A percentile compares a stretch with the other conserved stretches of the same genome.
These are phyloP conservation scores for Crithidia fasciculata DNA, from an alignment of 208 protist genomes.

Conservation along the genomic window DNA sequence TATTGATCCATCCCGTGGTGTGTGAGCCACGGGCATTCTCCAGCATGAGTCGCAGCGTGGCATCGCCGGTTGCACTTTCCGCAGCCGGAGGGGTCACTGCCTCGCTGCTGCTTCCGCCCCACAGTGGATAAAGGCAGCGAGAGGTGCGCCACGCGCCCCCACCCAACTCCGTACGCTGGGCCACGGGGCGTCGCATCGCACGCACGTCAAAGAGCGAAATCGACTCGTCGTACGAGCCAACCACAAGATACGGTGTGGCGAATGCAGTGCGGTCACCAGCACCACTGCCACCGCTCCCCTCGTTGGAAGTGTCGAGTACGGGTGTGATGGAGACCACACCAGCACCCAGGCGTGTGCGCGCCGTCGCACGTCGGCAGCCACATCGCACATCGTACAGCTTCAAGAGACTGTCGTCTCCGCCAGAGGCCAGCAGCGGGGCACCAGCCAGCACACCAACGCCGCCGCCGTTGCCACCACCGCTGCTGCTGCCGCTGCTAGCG, in stretches of 20 bases:
- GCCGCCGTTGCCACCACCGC: constrained; percentile 1
- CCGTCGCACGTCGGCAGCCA: constrained; percentile 24
- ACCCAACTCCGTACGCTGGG: constrained; percentile 45
- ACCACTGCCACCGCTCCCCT: background rate
- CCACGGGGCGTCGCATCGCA: constrained; percentile 46
- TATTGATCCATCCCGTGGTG: constrained; percentile 42
- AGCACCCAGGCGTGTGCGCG: constrained; percentile 57
- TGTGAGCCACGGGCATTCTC: background rate
- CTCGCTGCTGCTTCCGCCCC: background rate
- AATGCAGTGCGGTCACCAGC: background rate
- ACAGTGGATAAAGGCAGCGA: constrained; percentile 43
- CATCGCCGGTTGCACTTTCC: background rate
- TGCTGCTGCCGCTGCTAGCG: background rate
- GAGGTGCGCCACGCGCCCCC: constrained; percentile 86
- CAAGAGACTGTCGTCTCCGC: constrained; percentile 82
- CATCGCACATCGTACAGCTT: constrained; percentile 64
- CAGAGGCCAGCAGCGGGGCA: constrained; percentile 48
- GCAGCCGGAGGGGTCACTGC: background rate
- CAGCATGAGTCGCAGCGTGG: constrained; percentile 12
- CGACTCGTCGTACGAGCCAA: constrained; percentile 86
- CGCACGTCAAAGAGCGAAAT: constrained; percentile 77
- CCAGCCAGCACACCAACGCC: too few relatives aligned
- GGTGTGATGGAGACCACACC: constrained; percentile 83
- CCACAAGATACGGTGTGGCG: constrained; percentile 58
- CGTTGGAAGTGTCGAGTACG: constrained; percentile 35